Evolutionary conservation across 2,329 filamentous ascomycete genomes (phyloP).

Genomic region (Fusarium torulosum): DNA sequence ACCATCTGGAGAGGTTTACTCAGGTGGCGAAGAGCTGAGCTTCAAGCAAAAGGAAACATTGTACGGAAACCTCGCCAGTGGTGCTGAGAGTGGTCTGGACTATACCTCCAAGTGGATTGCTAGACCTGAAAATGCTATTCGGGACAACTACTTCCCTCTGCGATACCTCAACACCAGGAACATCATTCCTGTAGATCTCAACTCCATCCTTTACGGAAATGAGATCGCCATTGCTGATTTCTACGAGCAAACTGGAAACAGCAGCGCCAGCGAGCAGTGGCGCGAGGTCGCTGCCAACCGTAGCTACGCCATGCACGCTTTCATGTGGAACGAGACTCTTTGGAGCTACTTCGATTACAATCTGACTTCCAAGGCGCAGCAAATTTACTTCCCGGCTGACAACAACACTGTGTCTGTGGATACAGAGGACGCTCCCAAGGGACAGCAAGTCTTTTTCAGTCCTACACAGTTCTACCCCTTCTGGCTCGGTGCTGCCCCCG

Average conservation of each 20-base stretch:
- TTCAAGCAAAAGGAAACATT: conserved; percentile 64
- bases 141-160: conserved; percentile 73
- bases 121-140: conserved; percentile 68
- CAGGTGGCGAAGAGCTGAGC: conserved; percentile 63
- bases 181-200: conserved; percentile 74
- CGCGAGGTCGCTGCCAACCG: conserved; percentile 62
- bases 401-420: conserved; percentile 53
- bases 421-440: conserved; percentile 61
- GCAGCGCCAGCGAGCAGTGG: conserved; percentile 63
- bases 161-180: conserved; percentile 71
- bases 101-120: conserved; percentile 71
- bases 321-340: conserved; percentile 74
- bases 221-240: conserved; percentile 71
- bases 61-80: conserved; percentile 73
- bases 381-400: conserved; percentile 66
- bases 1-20: conserved; percentile 68
- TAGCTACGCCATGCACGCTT: conserved; percentile 70
- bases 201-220: conserved; percentile 76
- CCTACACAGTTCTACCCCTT: conserved; percentile 75
- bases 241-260: conserved; percentile 64
- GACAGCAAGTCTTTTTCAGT: conserved; percentile 69
- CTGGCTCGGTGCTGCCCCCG: conserved; percentile 74
- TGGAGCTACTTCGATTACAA: conserved; percentile 79
- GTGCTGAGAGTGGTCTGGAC: conserved; percentile 76
- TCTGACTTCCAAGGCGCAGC: conserved; percentile 67